phyloP scores from a whole-genome alignment of 1,139 yeast species.

The Petasospora rhodanensis region DNA sequence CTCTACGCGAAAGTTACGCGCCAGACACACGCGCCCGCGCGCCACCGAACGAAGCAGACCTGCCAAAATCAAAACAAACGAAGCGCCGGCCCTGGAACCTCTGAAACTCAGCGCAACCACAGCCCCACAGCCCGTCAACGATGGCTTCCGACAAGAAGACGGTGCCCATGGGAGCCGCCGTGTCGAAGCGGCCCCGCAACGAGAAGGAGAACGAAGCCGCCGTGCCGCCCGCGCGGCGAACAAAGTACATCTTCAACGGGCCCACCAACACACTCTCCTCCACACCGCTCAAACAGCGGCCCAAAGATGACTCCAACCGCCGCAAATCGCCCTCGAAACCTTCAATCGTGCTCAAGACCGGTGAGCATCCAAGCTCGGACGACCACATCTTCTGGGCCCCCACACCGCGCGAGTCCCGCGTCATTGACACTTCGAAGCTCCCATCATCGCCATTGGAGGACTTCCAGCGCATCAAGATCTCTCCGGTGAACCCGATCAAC shows the following conservation, averaged over 20 bases:
- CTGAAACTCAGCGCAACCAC: too few species aligned
- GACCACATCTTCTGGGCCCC: conserved; percentile 27
- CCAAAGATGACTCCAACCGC: too few species aligned
- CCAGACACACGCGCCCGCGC: too few species aligned
- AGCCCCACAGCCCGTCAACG: too few species aligned
- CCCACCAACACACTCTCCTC: conserved; percentile 11
- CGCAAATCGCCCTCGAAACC: conserved; percentile 7
- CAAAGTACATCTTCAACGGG: conserved; percentile 12
- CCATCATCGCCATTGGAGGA: conserved; percentile 24
- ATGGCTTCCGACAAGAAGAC: conserved; percentile 1
- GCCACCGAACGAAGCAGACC: too few species aligned
- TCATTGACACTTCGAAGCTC: conserved; percentile 5
- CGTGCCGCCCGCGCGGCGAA: conserved; percentile 4
- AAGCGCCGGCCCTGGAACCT: too few species aligned
- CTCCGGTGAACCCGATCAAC: conserved; percentile 17
- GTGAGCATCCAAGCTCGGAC: conserved; percentile 21
- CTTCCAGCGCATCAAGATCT: conserved; percentile 7
- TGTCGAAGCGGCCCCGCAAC: conserved; percentile 10
- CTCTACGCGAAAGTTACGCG: too few species aligned
- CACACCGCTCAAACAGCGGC: conserved; percentile 12
- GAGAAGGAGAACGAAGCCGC: conserved; percentile 9
- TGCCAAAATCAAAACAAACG: too few species aligned
- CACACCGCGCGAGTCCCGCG: conserved; percentile 19
- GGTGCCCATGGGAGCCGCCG: too few species aligned
- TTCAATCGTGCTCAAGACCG: conserved; percentile 4